phyloP scores from a whole-genome alignment of 768 basidiomycete genomes.

The Rhodotorula toruloides region DNA sequence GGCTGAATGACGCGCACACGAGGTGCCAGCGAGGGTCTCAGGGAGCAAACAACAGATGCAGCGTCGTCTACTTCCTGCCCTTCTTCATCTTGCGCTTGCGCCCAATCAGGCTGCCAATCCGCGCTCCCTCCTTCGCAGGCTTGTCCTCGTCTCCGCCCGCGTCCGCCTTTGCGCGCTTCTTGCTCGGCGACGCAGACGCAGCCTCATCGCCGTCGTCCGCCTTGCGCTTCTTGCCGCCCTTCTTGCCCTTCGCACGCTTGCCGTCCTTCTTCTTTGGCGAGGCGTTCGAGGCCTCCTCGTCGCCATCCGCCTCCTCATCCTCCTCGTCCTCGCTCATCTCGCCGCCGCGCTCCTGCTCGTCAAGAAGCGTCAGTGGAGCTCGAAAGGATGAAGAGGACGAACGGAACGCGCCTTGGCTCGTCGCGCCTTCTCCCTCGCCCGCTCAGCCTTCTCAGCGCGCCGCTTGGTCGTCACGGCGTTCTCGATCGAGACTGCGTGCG shows the following conservation, averaged over 20 bases:
- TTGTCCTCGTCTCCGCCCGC: too few relatives aligned
- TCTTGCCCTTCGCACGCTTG: slow-evolving; percentile 11
- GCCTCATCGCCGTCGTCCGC: slow-evolving; percentile 8
- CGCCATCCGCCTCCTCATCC: slow-evolving; percentile 7
- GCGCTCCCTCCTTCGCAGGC: slow-evolving; percentile 10
- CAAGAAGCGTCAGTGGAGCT: not conserved
- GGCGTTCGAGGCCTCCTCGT: slow-evolving; percentile 6
- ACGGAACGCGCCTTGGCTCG: slow-evolving; percentile 14
- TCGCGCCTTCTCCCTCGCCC: slow-evolving; percentile 19
- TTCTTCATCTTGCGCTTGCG: slow-evolving; percentile 19
- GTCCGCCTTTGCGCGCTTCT: slow-evolving; percentile 20
- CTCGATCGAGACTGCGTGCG: slow-evolving; percentile 36
- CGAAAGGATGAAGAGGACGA: not conserved
- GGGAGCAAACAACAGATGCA: too few relatives aligned
- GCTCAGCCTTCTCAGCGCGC: slow-evolving; percentile 37
- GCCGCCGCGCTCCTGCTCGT: slow-evolving; percentile 8
- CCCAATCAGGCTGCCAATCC: slow-evolving; percentile 23
- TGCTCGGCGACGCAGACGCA: slow-evolving; percentile 2
- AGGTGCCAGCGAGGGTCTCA: too few relatives aligned
- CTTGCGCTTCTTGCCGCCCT: slow-evolving; percentile 21
- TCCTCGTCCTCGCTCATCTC: slow-evolving; percentile 9
- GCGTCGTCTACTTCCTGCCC: slow-evolving; percentile 12
- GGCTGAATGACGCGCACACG: too few relatives aligned
- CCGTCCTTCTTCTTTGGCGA: slow-evolving; percentile 11
- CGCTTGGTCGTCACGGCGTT: slow-evolving; percentile 37